phyloP scores from a whole-genome alignment of 2,329 filamentous ascomycete species.

The Shiraia bambusicola region DNA sequence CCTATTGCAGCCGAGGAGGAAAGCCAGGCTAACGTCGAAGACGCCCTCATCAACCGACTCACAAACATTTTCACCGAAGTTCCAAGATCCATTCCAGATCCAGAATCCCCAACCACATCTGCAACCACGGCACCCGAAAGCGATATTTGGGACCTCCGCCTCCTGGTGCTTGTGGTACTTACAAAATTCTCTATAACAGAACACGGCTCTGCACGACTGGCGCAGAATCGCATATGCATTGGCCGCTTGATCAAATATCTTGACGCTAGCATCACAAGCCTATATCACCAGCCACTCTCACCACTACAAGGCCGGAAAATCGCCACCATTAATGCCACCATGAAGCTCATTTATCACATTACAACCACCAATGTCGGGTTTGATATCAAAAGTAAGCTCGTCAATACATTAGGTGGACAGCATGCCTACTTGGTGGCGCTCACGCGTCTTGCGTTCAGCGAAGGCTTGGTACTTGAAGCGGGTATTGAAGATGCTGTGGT shows the following conservation, averaged over 20 bases:
- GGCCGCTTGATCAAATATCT: conserved; percentile 74
- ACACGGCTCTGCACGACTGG: conserved; percentile 66
- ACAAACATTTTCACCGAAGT: conserved; percentile 63
- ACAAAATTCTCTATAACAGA: conserved; percentile 60
- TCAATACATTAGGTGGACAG: conserved; percentile 67
- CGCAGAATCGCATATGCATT: conserved; percentile 67
- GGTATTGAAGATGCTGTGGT: conserved; percentile 76
- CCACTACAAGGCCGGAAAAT: conserved; percentile 46
- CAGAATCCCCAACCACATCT: conserved; percentile 3
- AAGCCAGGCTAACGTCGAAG: conserved; percentile 43
- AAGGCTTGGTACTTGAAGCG: conserved; percentile 74
- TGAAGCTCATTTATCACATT: conserved; percentile 63
- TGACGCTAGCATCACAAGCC: conserved; percentile 67
- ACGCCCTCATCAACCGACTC: conserved; percentile 61
- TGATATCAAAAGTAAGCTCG: conserved; percentile 71
- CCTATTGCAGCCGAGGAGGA: conserved; percentile 57
- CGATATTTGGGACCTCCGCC: conserved; percentile 50
- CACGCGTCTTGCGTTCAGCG: conserved; percentile 81
- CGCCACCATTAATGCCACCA: conserved; percentile 59
- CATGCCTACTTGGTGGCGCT: conserved; percentile 83
- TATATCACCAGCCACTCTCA: conserved; percentile 51
- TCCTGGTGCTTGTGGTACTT: conserved; percentile 50
- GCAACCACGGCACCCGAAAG: conserved; percentile 19
- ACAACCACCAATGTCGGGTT: conserved; percentile 62
- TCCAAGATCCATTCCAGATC: conserved; percentile 41